Evolutionary conservation across 495 filamentous ascomycete species (phyloP), one percentile per base, ranked within the genome.

Genomic region (Melanomma pulvis-pyrius): DNA sequence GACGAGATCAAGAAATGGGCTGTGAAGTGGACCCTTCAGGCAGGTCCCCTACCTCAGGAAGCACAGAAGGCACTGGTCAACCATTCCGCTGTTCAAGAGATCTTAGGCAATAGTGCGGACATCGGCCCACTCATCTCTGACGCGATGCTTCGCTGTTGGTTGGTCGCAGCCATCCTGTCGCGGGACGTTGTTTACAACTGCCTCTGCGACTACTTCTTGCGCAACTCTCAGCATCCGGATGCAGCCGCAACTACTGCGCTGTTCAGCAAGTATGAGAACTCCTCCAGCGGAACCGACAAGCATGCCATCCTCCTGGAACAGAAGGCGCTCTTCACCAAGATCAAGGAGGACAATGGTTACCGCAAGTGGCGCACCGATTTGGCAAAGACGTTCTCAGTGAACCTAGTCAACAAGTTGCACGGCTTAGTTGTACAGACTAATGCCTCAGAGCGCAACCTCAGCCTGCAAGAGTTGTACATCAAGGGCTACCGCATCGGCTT

Each of bases 401-500:
- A 4, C 1, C 52, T 64, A 1, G 15, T 64, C 47, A 22, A 44
- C 4, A 55, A 48, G 26, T 24, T 67, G 52, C 29, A 2, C 32
- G 19, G 7, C 7, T 32, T 67, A 4, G 7, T 65, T 26, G 19
- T n/a, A 26, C 12, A 22, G 6, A 44, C 1, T 17, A 19, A 24
- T 21, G 22, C n/a, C 24, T n/a, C 47, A 5, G 29, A 50, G 9
- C 49, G 59, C 4, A 5, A 34, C 17, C 47, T 44, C 17, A 28
- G 12, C 1, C 52, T 64, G 12, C 24, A 47, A 11, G 61, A 64
- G 36, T 51, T 64, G 2, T 60, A 46, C 46, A 22, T 60, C 34
- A 60, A 67, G 29, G 63, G 55, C 30, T 60, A 52, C 21, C 46
- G 63, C 11, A 67, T 67, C 47, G 63, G 63, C 17, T 67, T 67